Base-by-base conservation (phyloP, 2,329 filamentous ascomycete species). In the Bipolaris victoriae region DNA sequence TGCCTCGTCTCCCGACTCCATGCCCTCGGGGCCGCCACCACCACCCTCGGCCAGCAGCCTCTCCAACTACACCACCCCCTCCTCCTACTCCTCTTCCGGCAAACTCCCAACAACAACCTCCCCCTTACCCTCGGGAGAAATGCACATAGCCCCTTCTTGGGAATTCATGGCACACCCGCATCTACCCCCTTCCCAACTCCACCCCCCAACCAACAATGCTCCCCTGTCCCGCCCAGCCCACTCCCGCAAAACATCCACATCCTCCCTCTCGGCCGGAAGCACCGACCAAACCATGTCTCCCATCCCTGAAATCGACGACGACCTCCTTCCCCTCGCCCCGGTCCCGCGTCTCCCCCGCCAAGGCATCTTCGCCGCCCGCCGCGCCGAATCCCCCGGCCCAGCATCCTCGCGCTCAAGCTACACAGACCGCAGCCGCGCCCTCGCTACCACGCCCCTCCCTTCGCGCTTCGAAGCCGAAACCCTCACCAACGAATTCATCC, bases 391-490 rank as follows among this genome's bases (percentile, higher is more conserved):
- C 52, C 69, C 68, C 5, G 62, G 68, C 1, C 68, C 71, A 1
- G 62, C 60, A 3, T 68, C 61, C 2, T 67, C 68, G 5, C 65
- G 64, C 16, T 68, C 72, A n/a, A 71, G 64, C 45, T 73, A 67
- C 47, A 73, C 65, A 7, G 71, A 75, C 24, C 62, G 69, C 11
- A 75, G 71, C 40, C 64, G 73, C 20, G 73, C 73, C 1, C 60
- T 74, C n/a, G 65, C 62, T 7, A 68, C 68, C 1, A 70, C 63
- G 0, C 71, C 71, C 3, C 56, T 74, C 1, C 74, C 74, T 0
- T 75, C 71, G 49, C 70, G 69, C 2, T 76, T 75, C 46, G 74
- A 76, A 52, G 74, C 74, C 6, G 74, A 76, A 41, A 76, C 74
- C 0, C 58, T 76, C 2, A 75, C 72, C 0, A 56, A 69, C 7